phyloP scores from a whole-genome alignment of 352 stramenopile genomes.

The Globisporangium spiculum region DNA sequence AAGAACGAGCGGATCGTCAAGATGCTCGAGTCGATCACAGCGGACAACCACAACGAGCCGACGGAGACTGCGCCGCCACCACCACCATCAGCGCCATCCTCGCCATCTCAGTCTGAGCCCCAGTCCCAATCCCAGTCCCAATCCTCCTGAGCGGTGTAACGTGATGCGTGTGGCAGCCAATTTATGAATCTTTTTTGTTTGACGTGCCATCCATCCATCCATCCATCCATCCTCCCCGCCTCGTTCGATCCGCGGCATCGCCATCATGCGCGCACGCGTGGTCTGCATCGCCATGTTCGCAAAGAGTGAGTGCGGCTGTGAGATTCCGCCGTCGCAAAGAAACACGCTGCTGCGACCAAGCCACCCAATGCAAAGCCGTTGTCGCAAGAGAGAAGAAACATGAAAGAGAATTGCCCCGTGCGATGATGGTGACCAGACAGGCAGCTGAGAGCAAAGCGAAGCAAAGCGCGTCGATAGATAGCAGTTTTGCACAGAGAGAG shows the following conservation, averaged over 20 bases:
- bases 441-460: background rate
- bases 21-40: constrained; percentile 65
- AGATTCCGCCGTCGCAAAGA: background rate
- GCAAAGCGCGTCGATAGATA: background rate
- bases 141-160: background rate
- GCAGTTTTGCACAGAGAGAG: background rate
- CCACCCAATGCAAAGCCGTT: background rate
- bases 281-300: background rate
- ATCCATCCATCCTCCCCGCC: too few relatives aligned
- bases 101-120: background rate
- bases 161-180: constrained; percentile 3
- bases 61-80: background rate
- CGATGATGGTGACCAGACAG: background rate
- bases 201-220: background rate
- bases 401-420: background rate
- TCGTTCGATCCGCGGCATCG: background rate
- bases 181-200: constrained; percentile 5
- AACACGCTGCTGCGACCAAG: background rate
- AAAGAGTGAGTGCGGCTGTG: background rate
- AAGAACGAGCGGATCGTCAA: constrained; percentile 62
- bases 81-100: background rate
- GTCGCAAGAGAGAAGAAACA: background rate
- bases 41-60: constrained; percentile 65
- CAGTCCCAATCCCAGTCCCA: background rate
- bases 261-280: too few relatives aligned